Percentiles rank a stretch among this genome's conserved stretches.
These are phyloP conservation scores for Entomortierella lignicola DNA, from an alignment of 192 early-diverging fungal genomes.

Conservation along the genomic window DNA sequence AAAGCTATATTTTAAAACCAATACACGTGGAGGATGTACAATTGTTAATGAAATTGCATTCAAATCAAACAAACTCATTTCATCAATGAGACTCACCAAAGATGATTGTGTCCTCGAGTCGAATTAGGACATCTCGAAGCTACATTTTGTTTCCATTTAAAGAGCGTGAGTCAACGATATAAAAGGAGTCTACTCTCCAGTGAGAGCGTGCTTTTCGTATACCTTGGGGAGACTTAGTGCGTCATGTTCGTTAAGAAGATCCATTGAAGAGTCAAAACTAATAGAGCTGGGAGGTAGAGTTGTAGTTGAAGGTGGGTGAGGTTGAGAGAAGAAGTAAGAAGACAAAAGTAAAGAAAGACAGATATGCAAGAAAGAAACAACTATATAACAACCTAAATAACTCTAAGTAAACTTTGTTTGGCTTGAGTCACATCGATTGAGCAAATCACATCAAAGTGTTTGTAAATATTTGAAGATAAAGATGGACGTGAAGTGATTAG, in stretches of 20 bases:
- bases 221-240: conserved; percentile 52
- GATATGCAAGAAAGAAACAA: neutral
- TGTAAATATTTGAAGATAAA: neutral
- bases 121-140: conserved; percentile 82
- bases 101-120: conserved; percentile 96
- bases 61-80: too few species aligned
- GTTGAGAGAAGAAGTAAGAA: neutral
- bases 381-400: neutral
- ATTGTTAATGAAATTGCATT: too few species aligned
- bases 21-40: too few species aligned
- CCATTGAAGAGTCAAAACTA: conserved; percentile 14
- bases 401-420: neutral
- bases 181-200: neutral
- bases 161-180: neutral
- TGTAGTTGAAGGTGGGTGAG: neutral
- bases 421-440: neutral
- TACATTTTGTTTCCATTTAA: conserved; percentile 5
- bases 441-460: neutral
- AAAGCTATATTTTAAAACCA: too few species aligned
- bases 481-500: too few species aligned
- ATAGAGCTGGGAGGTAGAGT: neutral
- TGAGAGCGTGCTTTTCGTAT: neutral
- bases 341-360: neutral
- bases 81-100: conserved; percentile 66
- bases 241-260: conserved; percentile 36